Base-by-base conservation (phyloP, 2,329 filamentous ascomycete genomes). In the Ophiobolus disseminans region DNA sequence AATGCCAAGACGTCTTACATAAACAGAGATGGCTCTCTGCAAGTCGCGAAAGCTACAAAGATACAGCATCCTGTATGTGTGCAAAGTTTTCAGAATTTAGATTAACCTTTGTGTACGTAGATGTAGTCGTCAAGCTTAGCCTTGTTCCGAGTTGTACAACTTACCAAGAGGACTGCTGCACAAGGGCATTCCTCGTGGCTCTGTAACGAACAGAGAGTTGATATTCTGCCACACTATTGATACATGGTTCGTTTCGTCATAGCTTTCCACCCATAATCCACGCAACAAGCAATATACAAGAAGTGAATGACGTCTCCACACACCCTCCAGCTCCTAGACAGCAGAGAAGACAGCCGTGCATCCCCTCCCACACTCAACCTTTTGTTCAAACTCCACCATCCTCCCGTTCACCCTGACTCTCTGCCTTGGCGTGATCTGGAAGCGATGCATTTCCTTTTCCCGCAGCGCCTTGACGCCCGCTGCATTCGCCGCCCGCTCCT, bases 351-450 rank as follows among this genome's bases (percentile, higher is more conserved):
- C 63, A 6, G 62, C 69, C n/a, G 90, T 95, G 75, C 94, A 97
- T 3, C 84, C 86, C 54, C 89, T 83, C 14, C 93, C 93, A 69
- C 92, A 97, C 71, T 94, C 90, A 9, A 96, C 86, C 60, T 86
- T 86, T 76, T 97, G 93, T 77, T 96, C 91, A 58, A 96, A 77
- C 45, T 81, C 87, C 13, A 88, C 87, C 68, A 81, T 89, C 64
- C 88, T 80, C 1, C 89, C 89, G 2, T 82, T 84, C 6, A 94
- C 71, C 47, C 80, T 83, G 16, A 89, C 87, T 56, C 82, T 90
- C 58, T 87, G 84, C 60, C 83, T 78, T 30, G 92, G 92, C 48
- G 91, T 91, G 58, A 96, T 84, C 72, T 95, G 86, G 50, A 97
- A 85, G 26, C 92, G 79, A 69, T 91, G 85, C 64, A 86, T 81